Conservation (phyloP, 2,329 filamentous ascomycete genomes). For the Ophiocordyceps camponoti-leonardi region DNA sequence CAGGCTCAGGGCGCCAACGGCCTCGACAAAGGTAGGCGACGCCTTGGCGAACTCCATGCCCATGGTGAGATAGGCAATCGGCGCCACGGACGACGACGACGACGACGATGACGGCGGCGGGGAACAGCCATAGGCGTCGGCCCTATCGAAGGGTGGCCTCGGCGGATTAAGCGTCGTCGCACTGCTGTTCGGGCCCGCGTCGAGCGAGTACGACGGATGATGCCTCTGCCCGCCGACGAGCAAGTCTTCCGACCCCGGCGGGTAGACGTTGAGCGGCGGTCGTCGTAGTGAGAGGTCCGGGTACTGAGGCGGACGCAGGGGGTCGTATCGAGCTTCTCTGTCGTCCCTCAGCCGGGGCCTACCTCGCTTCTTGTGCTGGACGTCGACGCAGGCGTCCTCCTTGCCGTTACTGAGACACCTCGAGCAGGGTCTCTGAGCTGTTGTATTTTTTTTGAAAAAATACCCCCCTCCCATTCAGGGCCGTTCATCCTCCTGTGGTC, state of each 20-base stretch:
- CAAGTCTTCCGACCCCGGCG: conserved; percentile 26
- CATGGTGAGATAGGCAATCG: conserved; percentile 39
- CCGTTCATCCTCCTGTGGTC: conserved; percentile 12
- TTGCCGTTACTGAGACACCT: conserved; percentile 66
- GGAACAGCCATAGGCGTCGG: conserved; percentile 3
- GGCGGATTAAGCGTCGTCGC: conserved; percentile 24
- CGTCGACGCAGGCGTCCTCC: conserved; percentile 64
- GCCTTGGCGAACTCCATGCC: conserved; percentile 40
- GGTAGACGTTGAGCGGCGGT: conserved; percentile 34
- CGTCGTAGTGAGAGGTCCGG: conserved; percentile 29
- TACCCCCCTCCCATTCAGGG: too few relatives aligned
- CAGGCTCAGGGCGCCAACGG: conserved; percentile 30
- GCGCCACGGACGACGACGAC: conserved; percentile 22
- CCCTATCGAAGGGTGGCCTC: conserved; percentile 31
- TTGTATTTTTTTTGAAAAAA: conserved; percentile 1
- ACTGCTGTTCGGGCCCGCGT: conserved; percentile 31
- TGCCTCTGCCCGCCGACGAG: conserved; percentile 27
- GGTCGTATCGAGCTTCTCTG: conserved; percentile 40
- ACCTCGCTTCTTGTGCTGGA: conserved; percentile 74
- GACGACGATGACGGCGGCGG: background rate
- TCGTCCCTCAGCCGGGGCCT: conserved; percentile 63
- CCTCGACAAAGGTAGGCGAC: conserved; percentile 37
- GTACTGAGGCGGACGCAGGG: conserved; percentile 25
- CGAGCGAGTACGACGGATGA: conserved; percentile 32
- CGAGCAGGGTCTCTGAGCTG: conserved; percentile 61